Percentiles rank a stretch among this genome's conserved stretches.
Evolutionary conservation across 805 yeast species (phyloP).

Genomic region (Cyberlindnera suaveolens): DNA sequence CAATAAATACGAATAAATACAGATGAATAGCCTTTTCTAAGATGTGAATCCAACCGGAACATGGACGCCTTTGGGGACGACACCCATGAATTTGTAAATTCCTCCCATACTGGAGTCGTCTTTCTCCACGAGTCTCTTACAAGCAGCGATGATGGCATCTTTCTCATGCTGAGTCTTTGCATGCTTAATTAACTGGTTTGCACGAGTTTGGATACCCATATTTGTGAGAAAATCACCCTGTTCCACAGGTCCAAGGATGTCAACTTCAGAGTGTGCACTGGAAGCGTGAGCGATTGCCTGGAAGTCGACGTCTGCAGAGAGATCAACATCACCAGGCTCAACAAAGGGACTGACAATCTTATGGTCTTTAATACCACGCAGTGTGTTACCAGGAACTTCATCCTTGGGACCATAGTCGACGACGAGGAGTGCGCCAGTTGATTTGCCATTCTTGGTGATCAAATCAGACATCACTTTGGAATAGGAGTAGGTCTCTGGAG

Average conservation of each 20-base stretch:
- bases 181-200: conserved; percentile 47
- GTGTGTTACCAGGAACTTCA: conserved; percentile 61
- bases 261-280: conserved; percentile 14
- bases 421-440: conserved; percentile 58
- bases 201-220: conserved; percentile 69
- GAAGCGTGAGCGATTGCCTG: conserved; percentile 39
- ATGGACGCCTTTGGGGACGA: conserved; percentile 38
- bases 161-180: conserved; percentile 36
- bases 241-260: conserved; percentile 51
- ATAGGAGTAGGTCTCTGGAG: conserved; percentile 64
- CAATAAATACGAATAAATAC: too few species aligned
- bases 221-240: conserved; percentile 78
- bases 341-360: conserved; percentile 67
- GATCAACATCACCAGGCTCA: conserved; percentile 75
- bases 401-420: conserved; percentile 71
- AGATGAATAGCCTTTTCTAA: too few species aligned
- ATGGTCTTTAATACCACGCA: conserved; percentile 70
- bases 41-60: conserved; percentile 6
- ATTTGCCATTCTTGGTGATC: conserved; percentile 26
- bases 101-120: conserved; percentile 67
- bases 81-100: conserved; percentile 64
- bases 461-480: conserved; percentile 46
- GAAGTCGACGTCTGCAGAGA: conserved; percentile 82
- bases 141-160: conserved; percentile 49
- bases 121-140: conserved; percentile 56